These are phyloP conservation scores for Sclerotinia sclerotiorum DNA, from an alignment of 2,329 filamentous ascomycete species.

Conservation along the genomic window DNA sequence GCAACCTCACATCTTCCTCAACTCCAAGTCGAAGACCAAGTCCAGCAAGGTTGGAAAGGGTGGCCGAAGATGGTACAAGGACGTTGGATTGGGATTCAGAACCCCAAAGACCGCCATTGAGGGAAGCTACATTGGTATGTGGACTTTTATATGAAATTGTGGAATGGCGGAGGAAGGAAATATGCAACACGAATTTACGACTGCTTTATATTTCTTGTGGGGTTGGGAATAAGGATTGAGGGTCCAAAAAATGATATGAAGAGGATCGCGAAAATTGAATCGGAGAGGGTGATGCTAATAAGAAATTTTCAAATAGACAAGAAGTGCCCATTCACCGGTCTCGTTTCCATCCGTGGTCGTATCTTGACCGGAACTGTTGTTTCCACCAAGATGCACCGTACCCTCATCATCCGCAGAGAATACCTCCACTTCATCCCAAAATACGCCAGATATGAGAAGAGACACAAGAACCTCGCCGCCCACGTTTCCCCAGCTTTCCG, in stretches of 20 bases:
- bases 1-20: constrained; percentile 99
- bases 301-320: constrained; percentile 67
- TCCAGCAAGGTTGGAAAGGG: constrained; percentile 83
- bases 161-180: constrained; percentile 4
- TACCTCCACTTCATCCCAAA: constrained; percentile 99
- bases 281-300: constrained; percentile 30
- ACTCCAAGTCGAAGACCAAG: constrained; percentile 89
- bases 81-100: constrained; percentile 98
- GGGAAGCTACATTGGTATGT: constrained; percentile 97
- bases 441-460: constrained; percentile 99
- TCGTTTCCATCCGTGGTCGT: constrained; percentile 99
- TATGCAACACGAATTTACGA: neutral
- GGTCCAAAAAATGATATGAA: neutral
- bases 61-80: constrained; percentile 98
- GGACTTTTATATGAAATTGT: constrained; percentile 28
- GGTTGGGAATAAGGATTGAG: neutral
- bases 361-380: constrained; percentile 99
- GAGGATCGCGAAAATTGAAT: constrained; percentile 13
- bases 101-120: constrained; percentile 99
- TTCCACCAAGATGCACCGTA: constrained; percentile 99
- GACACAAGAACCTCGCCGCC: constrained; percentile 99
- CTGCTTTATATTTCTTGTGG: neutral
- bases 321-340: constrained; percentile 99
- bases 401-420: constrained; percentile 98
- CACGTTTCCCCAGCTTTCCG: constrained; percentile 99